Evolutionary conservation across 1,139 yeast genomes (phyloP).

Genomic region (Ogataea hybrid): DNA sequence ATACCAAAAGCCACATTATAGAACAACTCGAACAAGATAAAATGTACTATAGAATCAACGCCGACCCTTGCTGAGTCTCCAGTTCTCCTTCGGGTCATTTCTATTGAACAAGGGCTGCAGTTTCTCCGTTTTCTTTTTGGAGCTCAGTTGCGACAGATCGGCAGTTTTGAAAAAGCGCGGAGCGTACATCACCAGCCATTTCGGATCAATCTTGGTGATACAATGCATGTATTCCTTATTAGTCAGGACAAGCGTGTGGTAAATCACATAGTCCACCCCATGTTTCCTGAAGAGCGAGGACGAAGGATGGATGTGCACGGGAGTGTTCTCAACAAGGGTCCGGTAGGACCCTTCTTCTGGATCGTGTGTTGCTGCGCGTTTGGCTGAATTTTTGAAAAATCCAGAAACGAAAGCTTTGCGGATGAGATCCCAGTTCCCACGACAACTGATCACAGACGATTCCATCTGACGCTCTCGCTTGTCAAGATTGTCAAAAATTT

Average conservation of each 20-base stretch:
- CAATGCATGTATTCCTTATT: conserved; percentile 91
- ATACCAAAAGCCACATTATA: conserved; percentile 35
- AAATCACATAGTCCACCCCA: conserved; percentile 53
- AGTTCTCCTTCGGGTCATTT: conserved; percentile 38
- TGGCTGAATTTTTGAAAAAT: conserved; percentile 81
- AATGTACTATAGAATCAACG: conserved; percentile 13
- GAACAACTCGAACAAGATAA: conserved; percentile 14
- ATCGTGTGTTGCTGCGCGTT: conserved; percentile 51
- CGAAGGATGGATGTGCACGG: conserved; percentile 87
- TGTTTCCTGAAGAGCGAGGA: conserved; percentile 69
- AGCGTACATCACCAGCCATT: conserved; percentile 83
- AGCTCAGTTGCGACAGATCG: conserved; percentile 39
- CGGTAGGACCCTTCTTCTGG: conserved; percentile 65
- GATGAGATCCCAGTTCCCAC: conserved; percentile 58
- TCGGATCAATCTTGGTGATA: conserved; percentile 75
- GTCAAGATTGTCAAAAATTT: conserved; percentile 56
- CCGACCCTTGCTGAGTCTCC: conserved; percentile 34
- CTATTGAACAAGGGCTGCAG: conserved; percentile 51
- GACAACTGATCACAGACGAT: conserved; percentile 46
- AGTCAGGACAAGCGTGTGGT: conserved; percentile 80
- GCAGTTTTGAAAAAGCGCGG: conserved; percentile 79
- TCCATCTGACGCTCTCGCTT: conserved; percentile 36
- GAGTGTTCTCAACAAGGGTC: conserved; percentile 73
- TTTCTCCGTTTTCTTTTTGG: conserved; percentile 39
- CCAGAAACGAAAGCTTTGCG: conserved; percentile 82